Base-by-base conservation (phyloP, 2,329 filamentous ascomycete genomes). In the Calonectria multiphialidica region DNA sequence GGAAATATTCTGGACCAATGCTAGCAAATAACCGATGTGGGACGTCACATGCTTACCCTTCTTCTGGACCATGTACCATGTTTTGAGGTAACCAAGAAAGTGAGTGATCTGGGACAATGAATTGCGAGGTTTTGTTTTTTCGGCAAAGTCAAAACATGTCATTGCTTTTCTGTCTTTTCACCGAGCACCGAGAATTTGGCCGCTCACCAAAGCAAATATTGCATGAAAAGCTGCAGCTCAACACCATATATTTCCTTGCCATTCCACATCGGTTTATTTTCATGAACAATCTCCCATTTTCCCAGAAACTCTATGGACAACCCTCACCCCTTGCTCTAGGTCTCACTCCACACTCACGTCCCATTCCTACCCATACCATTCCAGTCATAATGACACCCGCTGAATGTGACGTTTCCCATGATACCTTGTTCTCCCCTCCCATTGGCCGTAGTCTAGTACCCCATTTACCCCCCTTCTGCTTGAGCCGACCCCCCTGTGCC, bases 381-480 rank as follows among this genome's bases (percentile, higher is more conserved):
- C 68, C 61, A 65, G 61, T 59, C 33, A 50, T 37, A 63, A 55
- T 35, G 55, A 66, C 47, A 67, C 69, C 65, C 57, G 59, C 65
- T 69, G 45, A 59, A 65, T 72, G 66, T 49, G 40, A 65, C 50
- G 35, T 67, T 61, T 55, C 68, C 69, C 49, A 63, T 72, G 44
- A 55, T 63, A 28, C 65, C 61, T 15, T 47, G 33, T 33, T 37
- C 33, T 40, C 55, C 40, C 37, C 61, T 30, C 28, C 37, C 57
- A 57, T 73, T 61, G 66, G 28, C 59, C 71, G 40, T 66, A 50
- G 63, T 71, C 69, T 71, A 73, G 64, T 72, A 57, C 44, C 44
- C 25, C 44, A 33, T 44, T 42, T 23, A 16, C 30, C 40, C 30
- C 40, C 47, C 23, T 28, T 59, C 37, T 21, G 28, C 37, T 10